These are phyloP conservation scores for Aspergillus pseudonomiae DNA, from an alignment of 2,329 filamentous ascomycete species.

Conservation along the genomic window DNA sequence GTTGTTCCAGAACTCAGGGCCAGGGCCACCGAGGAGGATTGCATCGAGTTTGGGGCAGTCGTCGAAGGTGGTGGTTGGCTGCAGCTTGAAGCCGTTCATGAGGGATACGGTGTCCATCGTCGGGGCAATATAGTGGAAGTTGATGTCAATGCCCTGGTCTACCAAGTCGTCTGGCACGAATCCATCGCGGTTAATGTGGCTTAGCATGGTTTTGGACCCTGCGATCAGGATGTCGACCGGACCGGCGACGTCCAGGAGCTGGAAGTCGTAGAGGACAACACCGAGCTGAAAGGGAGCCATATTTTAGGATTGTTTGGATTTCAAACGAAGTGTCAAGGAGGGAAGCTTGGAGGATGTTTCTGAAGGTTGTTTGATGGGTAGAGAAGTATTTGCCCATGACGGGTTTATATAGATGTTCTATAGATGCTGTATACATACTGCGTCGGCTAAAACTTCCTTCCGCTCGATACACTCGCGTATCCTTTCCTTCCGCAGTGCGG, in stretches of 20 bases:
- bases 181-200: neutral
- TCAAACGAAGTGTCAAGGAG: rapidly evolving
- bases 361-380: neutral
- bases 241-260: neutral
- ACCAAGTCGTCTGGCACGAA: neutral
- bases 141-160: neutral
- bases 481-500: neutral
- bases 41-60: neutral
- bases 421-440: neutral
- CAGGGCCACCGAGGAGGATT: neutral
- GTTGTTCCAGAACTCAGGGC: neutral
- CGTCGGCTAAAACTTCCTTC: neutral
- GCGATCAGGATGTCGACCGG: neutral
- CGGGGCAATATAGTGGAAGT: neutral
- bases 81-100: neutral
- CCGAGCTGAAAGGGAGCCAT: neutral
- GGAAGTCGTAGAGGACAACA: neutral
- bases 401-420: neutral
- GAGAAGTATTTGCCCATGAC: neutral
- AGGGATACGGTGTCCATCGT: neutral
- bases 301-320: neutral
- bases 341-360: neutral
- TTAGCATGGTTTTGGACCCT: neutral
- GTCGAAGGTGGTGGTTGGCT: neutral
- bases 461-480: neutral